Evolutionary conservation across 805 yeast species (phyloP), one percentile per base, ranked within the genome.

Genomic region (Pichia ethanolica): DNA sequence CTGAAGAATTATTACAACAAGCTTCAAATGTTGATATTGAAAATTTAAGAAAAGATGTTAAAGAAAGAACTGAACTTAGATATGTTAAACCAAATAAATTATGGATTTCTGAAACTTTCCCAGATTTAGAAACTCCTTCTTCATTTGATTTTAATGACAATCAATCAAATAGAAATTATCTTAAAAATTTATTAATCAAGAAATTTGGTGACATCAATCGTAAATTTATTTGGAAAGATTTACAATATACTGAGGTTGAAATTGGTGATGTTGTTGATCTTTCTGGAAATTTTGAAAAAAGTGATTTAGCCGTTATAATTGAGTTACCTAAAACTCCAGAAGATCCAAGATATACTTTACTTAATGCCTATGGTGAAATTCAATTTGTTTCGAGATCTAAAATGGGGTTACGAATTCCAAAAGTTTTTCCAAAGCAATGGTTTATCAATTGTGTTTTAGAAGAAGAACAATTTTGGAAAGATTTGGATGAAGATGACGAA

Each of bases 251-350:
- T 2, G 67, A 63, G 42, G 43, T 80, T 13, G 54, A 68, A 7
- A 67, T 80, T 4, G 90, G 91, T 42, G 90, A 85, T 62, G 66
- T 83, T 43, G 89, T 83, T 5, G 75, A 80, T 14, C 59, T 83
- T 14, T 66, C 69, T 12, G 64, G 68, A 1, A 70, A 64, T 7
- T 59, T 71, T 43, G 67, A 73, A 45, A 71, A 71, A 37, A 66
- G 74, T 5, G 74, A 72, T 45, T 65, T 83, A 20, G 75, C 77
- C 30, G 75, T 83, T 45, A 73, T 85, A 35, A 80, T 74, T 1
- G 75, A 71, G 28, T 63, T 77, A 28, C 90, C 90, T 0, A 55
- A 59, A 5, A 60, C 67, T 5, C 60, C 75, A 3, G 67, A 68
- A 14, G 82, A 81, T 42, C 77, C 79, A 28, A 65, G 81, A 34